Evolutionary conservation across 2,329 filamentous ascomycete genomes (phyloP).

Genomic region (Aspergillus sp.): DNA sequence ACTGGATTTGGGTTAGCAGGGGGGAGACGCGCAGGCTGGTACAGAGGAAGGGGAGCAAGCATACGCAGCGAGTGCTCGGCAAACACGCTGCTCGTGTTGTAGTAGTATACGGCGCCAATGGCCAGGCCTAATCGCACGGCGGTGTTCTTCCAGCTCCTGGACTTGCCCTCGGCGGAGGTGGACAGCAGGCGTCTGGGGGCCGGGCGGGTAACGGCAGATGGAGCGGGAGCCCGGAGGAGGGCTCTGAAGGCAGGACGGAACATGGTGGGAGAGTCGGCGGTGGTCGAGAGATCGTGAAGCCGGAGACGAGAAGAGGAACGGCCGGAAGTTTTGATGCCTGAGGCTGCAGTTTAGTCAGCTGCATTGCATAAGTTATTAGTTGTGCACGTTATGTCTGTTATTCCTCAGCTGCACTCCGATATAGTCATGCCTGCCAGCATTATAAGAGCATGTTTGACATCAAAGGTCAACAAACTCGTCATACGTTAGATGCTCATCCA

Average conservation of each 20-base stretch:
- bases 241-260: constrained; percentile 43
- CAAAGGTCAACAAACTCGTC: too few species aligned
- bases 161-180: constrained; percentile 51
- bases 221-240: constrained; percentile 30
- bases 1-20: constrained; percentile 13
- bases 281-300: neutral
- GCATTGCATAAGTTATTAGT: too few species aligned
- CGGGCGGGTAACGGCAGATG: constrained; percentile 22
- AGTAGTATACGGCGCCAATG: constrained; percentile 74
- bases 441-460: too few species aligned
- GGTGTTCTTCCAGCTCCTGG: constrained; percentile 72
- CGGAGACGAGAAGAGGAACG: constrained; percentile 1
- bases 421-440: too few species aligned
- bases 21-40: too few species aligned
- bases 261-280: constrained; percentile 29
- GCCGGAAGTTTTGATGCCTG: too few species aligned
- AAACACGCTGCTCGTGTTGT: constrained; percentile 82
- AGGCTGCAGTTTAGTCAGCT: too few species aligned
- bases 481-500: too few species aligned
- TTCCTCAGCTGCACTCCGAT: too few species aligned
- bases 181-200: constrained; percentile 44
- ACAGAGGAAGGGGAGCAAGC: constrained; percentile 23
- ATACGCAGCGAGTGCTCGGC: constrained; percentile 70
- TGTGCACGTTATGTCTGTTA: too few species aligned
- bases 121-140: constrained; percentile 66